Conservation (phyloP, 2,329 filamentous ascomycete species). For the Aspergillus phoenicis region DNA sequence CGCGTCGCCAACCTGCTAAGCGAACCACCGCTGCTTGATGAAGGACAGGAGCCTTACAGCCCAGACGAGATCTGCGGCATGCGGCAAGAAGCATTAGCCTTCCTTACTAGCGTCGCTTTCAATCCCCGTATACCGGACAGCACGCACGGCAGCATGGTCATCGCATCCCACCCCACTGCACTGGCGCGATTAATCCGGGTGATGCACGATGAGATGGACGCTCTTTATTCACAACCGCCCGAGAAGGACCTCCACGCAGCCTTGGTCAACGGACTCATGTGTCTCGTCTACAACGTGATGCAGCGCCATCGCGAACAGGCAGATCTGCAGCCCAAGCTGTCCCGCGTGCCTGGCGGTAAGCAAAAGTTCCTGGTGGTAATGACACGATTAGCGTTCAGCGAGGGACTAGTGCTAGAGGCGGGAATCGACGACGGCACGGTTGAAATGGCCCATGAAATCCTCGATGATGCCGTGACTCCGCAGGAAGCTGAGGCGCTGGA, state of each 20-base stretch:
- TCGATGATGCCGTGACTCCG: slow-evolving; percentile 79
- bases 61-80: slow-evolving; percentile 44
- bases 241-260: slow-evolving; percentile 50
- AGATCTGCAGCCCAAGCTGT: slow-evolving; percentile 72
- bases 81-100: slow-evolving; percentile 47
- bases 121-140: slow-evolving; percentile 60
- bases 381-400: slow-evolving; percentile 81
- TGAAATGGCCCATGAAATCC: slow-evolving; percentile 76
- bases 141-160: slow-evolving; percentile 60
- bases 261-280: slow-evolving; percentile 62
- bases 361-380: slow-evolving; percentile 83
- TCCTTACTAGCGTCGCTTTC: slow-evolving; percentile 47
- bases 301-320: slow-evolving; percentile 62
- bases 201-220: slow-evolving; percentile 71
- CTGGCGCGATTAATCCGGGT: slow-evolving; percentile 75
- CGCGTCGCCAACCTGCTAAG: slow-evolving; percentile 61
- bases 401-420: slow-evolving; percentile 74
- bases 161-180: slow-evolving; percentile 68
- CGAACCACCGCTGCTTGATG: slow-evolving; percentile 53
- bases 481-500: slow-evolving; percentile 70
- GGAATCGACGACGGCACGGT: slow-evolving; percentile 76
- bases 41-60: slow-evolving; percentile 45
- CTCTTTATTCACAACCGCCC: slow-evolving; percentile 57
- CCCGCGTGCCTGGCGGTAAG: slow-evolving; percentile 68
- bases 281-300: slow-evolving; percentile 63